Percentiles rank a stretch among this genome's conserved stretches.
phyloP scores from a whole-genome alignment of 2,329 filamentous ascomycete genomes.

The Xylariales sp. region DNA sequence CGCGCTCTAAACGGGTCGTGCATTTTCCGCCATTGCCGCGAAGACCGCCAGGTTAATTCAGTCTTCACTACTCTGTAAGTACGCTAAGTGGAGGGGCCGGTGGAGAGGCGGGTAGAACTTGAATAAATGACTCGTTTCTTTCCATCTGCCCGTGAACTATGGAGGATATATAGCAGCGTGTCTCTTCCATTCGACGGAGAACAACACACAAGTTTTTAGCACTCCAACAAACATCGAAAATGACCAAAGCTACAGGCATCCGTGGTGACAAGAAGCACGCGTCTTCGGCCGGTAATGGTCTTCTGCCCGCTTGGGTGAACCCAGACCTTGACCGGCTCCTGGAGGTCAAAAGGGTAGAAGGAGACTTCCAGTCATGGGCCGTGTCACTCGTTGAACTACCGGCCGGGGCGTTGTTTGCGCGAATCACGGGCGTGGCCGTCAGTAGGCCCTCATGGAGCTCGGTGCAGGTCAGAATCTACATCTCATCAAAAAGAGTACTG shows the following conservation, averaged over 20 bases:
- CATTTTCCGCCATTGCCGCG: slow-evolving; percentile 25
- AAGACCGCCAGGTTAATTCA: slow-evolving; percentile 24
- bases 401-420: slow-evolving; percentile 34
- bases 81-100: slow-evolving; percentile 28
- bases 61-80: slow-evolving; percentile 13
- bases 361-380: slow-evolving; percentile 27
- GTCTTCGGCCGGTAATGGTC: slow-evolving; percentile 9
- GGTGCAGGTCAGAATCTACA: slow-evolving; percentile 24
- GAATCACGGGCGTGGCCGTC: slow-evolving; percentile 25
- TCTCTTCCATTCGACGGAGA: background rate
- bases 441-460: slow-evolving; percentile 21
- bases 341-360: slow-evolving; percentile 18
- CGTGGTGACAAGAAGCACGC: slow-evolving; percentile 1
- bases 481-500: background rate
- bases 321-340: slow-evolving; percentile 32
- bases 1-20: background rate
- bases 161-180: background rate
- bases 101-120: slow-evolving; percentile 22
- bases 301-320: slow-evolving; percentile 35
- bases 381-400: slow-evolving; percentile 33
- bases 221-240: background rate
- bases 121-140: slow-evolving; percentile 27
- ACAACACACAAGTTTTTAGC: background rate
- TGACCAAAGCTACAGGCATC: background rate
- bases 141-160: slow-evolving; percentile 20